A percentile compares a stretch with the other conserved stretches of the same genome.
These are phyloP conservation scores for Neopestalotiopsis sp. DNA, from an alignment of 2,329 filamentous ascomycete genomes.

Conservation along the genomic window DNA sequence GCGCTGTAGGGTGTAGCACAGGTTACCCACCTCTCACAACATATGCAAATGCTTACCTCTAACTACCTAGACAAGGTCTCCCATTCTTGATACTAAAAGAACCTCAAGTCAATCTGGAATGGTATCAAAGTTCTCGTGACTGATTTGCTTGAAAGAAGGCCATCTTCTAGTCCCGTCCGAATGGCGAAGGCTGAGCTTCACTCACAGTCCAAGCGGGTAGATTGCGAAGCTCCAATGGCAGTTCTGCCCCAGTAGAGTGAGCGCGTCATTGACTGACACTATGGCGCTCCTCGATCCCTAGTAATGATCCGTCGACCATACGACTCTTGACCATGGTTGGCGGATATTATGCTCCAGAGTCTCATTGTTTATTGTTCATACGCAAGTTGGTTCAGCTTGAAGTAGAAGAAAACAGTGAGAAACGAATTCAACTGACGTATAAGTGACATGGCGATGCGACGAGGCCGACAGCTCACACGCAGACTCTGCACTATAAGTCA, in stretches of 20 bases:
- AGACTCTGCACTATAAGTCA: conserved; percentile 6
- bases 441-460: conserved; percentile 1
- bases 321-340: neutral
- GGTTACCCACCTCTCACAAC: neutral
- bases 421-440: neutral
- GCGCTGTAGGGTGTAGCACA: neutral
- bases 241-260: conserved; percentile 16
- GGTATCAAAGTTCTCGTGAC: too few species aligned
- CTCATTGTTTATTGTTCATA: neutral
- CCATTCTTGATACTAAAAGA: neutral
- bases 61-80: neutral
- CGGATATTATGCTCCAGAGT: conserved; percentile 1
- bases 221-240: neutral
- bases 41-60: neutral
- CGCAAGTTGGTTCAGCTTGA: neutral
- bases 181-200: neutral
- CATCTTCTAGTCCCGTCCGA: neutral
- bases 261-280: conserved; percentile 22
- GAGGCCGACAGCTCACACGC: neutral
- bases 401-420: neutral
- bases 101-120: too few species aligned
- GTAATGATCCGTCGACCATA: conserved; percentile 14
- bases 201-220: neutral
- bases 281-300: conserved; percentile 1
- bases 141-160: too few species aligned